Conservation (phyloP, 345 rosid genomes). For the thale cress (Arabidopsis thaliana) region DNA sequence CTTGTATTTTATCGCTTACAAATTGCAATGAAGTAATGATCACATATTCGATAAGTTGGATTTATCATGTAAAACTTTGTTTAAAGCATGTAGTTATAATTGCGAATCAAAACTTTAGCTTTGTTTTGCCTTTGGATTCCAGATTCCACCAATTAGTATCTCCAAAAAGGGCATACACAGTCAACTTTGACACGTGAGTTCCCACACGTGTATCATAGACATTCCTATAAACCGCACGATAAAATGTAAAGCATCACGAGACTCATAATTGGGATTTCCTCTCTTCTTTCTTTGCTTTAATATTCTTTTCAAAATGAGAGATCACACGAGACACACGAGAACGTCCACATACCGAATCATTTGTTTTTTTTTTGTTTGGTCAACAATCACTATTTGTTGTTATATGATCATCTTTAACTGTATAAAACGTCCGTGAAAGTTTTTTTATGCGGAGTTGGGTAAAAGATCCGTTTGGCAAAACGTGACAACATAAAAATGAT, state of each 20-base stretch:
- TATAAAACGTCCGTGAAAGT: not conserved
- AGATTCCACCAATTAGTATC: conserved; percentile 11
- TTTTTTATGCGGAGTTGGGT: not conserved
- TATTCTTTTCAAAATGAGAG: not conserved
- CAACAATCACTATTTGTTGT: not conserved
- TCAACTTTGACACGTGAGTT: conserved; percentile 22
- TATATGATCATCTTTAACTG: not conserved
- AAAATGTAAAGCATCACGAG: conserved; percentile 28
- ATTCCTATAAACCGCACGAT: conserved; percentile 27
- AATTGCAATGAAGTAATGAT: conserved; percentile 4
- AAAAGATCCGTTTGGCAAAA: not conserved
- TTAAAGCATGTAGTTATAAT: conserved; percentile 12
- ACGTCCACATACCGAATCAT: not conserved
- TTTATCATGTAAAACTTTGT: not conserved
- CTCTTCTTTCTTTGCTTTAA: not conserved
- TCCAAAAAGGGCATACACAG: not conserved
- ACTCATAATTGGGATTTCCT: conserved; percentile 10
- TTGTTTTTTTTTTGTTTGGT: too few relatives aligned
- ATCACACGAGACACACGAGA: not conserved
- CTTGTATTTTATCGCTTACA: not conserved
- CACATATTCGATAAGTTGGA: not conserved
- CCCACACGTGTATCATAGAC: conserved; percentile 30
- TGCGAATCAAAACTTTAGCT: conserved; percentile 17
- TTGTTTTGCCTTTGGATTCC: conserved; percentile 27
- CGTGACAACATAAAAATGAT: not conserved